phyloP scores from a whole-genome alignment of 1,139 yeast species.

The Lizanozyma gosingica region DNA sequence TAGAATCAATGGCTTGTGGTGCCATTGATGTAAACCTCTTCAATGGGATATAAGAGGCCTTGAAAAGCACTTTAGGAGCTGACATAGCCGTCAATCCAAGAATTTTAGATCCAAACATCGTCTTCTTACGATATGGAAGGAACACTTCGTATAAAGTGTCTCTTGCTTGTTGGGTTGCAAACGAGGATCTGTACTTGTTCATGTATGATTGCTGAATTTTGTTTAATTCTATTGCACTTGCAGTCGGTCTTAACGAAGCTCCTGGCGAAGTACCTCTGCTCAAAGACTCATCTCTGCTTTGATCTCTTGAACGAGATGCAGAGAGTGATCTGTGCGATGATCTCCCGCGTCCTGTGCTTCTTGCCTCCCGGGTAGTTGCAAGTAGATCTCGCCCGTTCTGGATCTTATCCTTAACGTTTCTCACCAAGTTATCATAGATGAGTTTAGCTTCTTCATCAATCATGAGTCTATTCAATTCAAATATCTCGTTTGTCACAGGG shows the following conservation, averaged over 20 bases:
- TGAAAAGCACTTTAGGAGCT: slow-evolving; percentile 22
- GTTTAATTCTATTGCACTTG: slow-evolving; percentile 17
- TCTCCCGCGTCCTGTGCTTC: background rate
- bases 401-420: slow-evolving; percentile 19
- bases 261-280: background rate
- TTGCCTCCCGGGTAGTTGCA: slow-evolving; percentile 3
- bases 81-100: slow-evolving; percentile 26
- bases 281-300: background rate
- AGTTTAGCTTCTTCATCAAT: slow-evolving; percentile 26
- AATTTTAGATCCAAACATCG: slow-evolving; percentile 22
- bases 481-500: slow-evolving; percentile 17
- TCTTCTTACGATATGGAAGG: slow-evolving; percentile 23
- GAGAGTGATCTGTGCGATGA: background rate
- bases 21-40: slow-evolving; percentile 7
- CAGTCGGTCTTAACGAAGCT: slow-evolving; percentile 10
- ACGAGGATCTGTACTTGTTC: slow-evolving; percentile 10
- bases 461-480: slow-evolving; percentile 22
- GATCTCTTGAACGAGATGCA: background rate
- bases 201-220: slow-evolving; percentile 25
- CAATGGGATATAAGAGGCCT: slow-evolving; percentile 15
- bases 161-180: background rate
- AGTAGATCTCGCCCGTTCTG: slow-evolving; percentile 15
- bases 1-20: slow-evolving; percentile 5
- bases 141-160: slow-evolving; percentile 19
- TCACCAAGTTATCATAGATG: slow-evolving; percentile 18